Percentiles rank a stretch among this genome's conserved stretches.
These are phyloP conservation scores for Chytriomyces sp. DNA, from an alignment of 192 early-diverging fungal genomes.

Conservation along the genomic window DNA sequence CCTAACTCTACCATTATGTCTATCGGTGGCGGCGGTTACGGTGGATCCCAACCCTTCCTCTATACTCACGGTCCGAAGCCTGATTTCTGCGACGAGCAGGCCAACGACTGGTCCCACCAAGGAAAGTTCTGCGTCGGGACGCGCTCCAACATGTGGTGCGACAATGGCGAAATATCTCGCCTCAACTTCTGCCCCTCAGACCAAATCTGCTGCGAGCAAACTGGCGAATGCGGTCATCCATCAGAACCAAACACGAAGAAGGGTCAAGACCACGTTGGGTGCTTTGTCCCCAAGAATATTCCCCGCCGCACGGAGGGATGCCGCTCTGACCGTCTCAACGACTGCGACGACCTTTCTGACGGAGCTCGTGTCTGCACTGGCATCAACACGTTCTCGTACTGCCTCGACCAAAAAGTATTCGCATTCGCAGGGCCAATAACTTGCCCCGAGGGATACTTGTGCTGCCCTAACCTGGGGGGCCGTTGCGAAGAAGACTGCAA, in stretches of 20 bases:
- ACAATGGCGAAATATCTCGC: neutral
- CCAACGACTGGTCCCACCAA: slow-evolving; percentile 3
- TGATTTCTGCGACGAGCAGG: neutral
- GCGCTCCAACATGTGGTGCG: slow-evolving; percentile 14
- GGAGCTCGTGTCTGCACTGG: slow-evolving; percentile 27
- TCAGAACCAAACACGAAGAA: neutral
- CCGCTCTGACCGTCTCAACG: neutral
- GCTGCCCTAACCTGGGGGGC: slow-evolving; percentile 22
- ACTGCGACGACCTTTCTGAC: neutral
- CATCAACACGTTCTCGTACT: slow-evolving; percentile 23
- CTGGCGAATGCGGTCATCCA: neutral
- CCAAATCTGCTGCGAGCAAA: slow-evolving; percentile 24
- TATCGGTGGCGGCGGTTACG: neutral
- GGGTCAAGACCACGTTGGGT: neutral
- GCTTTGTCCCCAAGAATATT: slow-evolving; percentile 10
- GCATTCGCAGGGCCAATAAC: neutral
- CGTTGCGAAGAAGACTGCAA: slow-evolving; percentile 25
- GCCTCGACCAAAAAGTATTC: slow-evolving; percentile 19
- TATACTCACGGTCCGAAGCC: neutral
- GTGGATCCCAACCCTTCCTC: neutral
- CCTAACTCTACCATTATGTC: neutral
- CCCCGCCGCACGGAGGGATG: neutral
- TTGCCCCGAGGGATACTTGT: slow-evolving; percentile 21
- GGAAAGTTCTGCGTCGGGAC: neutral
- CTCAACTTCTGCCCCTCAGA: neutral